phyloP scores from a whole-genome alignment of 2,329 filamentous ascomycete species.

The Calonectria montana region DNA sequence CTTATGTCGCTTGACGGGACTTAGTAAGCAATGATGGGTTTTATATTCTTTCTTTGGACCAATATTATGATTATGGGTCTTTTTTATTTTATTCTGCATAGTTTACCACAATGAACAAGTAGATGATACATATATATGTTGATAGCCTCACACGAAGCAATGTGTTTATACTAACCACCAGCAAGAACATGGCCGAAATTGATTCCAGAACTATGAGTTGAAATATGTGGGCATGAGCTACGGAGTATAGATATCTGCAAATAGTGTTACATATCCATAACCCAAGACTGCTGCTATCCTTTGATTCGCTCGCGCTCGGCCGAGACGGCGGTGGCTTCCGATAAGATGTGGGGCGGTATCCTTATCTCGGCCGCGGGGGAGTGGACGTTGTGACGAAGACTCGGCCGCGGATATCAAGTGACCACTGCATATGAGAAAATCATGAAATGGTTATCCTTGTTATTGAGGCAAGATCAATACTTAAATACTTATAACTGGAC shows the following conservation, averaged over 20 bases:
- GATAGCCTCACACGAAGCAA: too few relatives aligned
- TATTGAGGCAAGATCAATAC: background rate
- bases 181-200: too few relatives aligned
- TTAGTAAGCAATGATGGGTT: background rate
- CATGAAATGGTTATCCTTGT: background rate
- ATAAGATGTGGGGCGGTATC: background rate
- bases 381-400: background rate
- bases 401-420: background rate
- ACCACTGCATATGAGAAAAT: background rate
- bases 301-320: background rate
- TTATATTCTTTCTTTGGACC: background rate
- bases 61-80: too few relatives aligned
- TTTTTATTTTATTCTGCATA: background rate
- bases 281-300: too few relatives aligned
- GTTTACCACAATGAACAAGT: background rate
- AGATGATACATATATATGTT: background rate
- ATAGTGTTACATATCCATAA: too few relatives aligned
- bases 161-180: too few relatives aligned
- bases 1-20: background rate
- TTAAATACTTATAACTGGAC: too few relatives aligned
- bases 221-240: too few relatives aligned
- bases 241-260: background rate
- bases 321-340: background rate
- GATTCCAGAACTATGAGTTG: background rate
- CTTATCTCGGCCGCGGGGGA: slow-evolving; percentile 6